Conservation (phyloP, 2,329 filamentous ascomycete species). For the Fonsecaea erecta region DNA sequence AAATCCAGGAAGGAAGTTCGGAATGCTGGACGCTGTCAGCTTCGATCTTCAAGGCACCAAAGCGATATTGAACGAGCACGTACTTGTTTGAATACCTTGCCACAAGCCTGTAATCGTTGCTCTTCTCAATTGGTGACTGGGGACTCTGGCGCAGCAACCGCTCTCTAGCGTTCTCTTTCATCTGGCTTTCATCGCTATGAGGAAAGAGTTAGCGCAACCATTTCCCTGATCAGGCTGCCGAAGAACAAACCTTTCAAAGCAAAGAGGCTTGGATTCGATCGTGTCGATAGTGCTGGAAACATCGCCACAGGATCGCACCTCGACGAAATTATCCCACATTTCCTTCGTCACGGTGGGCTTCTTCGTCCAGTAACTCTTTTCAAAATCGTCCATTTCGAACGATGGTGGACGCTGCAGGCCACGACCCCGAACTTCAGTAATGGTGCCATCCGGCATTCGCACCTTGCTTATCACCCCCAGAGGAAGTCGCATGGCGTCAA, state of each 20-base stretch:
- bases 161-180: conserved; percentile 23
- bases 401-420: conserved; percentile 31
- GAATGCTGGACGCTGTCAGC: conserved; percentile 20
- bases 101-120: not conserved
- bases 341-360: conserved; percentile 31
- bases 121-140: conserved; percentile 5
- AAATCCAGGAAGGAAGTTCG: conserved; percentile 6
- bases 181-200: conserved; percentile 8
- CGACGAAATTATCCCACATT: conserved; percentile 28
- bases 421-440: conserved; percentile 32
- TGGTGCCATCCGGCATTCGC: conserved; percentile 30
- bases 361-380: conserved; percentile 31
- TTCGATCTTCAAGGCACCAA: not conserved
- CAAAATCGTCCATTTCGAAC: conserved; percentile 34
- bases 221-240: not conserved
- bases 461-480: conserved; percentile 29
- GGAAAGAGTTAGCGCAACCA: conserved; percentile 13
- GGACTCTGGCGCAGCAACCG: conserved; percentile 12
- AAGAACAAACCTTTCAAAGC: conserved; percentile 21
- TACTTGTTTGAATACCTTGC: conserved; percentile 7
- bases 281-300: conserved; percentile 2
- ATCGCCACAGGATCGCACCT: conserved; percentile 6
- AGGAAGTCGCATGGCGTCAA: conserved; percentile 36
- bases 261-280: conserved; percentile 12
- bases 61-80: conserved; percentile 1